phyloP scores from a whole-genome alignment of 169 alveolate species.

The Eimeria tenella region DNA sequence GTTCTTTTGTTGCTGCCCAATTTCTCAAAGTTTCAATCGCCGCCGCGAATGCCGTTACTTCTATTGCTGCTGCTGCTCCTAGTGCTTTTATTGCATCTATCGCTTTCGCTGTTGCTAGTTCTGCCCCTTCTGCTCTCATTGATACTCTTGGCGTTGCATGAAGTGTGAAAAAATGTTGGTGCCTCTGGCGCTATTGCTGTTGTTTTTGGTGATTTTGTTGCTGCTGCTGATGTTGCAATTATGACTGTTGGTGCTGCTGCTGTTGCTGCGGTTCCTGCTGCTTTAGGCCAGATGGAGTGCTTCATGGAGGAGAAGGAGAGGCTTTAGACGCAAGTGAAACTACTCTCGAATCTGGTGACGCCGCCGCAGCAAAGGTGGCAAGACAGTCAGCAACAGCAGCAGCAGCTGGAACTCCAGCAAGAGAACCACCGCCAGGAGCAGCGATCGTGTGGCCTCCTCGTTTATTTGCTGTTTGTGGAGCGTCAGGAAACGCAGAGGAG shows the following conservation, averaged over 20 bases:
- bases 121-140: not conserved
- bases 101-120: not conserved
- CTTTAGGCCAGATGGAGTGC: not conserved
- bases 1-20: too few species aligned
- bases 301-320: not conserved
- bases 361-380: not conserved
- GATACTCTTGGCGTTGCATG: not conserved
- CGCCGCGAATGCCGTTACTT: too few species aligned
- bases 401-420: not conserved
- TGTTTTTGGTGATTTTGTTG: not conserved
- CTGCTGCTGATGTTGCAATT: constrained; percentile 10
- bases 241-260: not conserved
- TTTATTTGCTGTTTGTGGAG: not conserved
- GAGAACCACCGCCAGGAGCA: not conserved
- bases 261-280: not conserved
- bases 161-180: not conserved
- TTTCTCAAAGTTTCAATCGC: too few species aligned
- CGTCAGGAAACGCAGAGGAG: constrained; percentile 53
- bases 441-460: constrained; percentile 34
- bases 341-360: not conserved
- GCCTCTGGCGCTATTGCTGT: constrained; percentile 8
- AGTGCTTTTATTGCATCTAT: not conserved
- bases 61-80: not conserved
- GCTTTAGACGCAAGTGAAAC: not conserved
- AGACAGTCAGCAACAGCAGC: not conserved